These are phyloP conservation scores for Mycena rosella DNA, from an alignment of 768 basidiomycete species.

Conservation along the genomic window DNA sequence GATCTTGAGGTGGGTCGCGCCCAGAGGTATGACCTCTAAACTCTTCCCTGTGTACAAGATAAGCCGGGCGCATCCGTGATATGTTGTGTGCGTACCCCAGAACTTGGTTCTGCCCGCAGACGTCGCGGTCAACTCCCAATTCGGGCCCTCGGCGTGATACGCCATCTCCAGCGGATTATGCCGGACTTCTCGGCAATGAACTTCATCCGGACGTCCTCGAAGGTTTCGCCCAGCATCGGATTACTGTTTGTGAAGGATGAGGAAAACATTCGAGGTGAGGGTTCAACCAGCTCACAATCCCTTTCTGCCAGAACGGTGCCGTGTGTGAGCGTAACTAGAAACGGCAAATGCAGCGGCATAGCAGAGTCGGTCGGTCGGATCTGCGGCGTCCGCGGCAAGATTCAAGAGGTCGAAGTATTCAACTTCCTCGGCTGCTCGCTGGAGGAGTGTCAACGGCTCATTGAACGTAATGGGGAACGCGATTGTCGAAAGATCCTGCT, in stretches of 20 bases:
- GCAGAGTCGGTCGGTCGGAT: constrained; percentile 77
- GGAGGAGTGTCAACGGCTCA: constrained; percentile 86
- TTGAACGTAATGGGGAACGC: constrained; percentile 92
- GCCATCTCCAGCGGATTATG: constrained; percentile 90
- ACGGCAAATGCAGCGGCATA: constrained; percentile 89
- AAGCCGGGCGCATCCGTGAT: constrained; percentile 29
- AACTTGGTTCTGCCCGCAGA: constrained; percentile 91
- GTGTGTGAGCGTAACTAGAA: constrained; percentile 86
- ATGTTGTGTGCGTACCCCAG: constrained; percentile 71
- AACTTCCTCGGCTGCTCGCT: constrained; percentile 85
- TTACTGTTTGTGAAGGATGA: constrained; percentile 66
- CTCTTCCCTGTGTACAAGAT: constrained; percentile 75
- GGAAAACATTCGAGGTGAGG: constrained; percentile 13
- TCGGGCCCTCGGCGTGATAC: constrained; percentile 84
- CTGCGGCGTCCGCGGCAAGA: constrained; percentile 68
- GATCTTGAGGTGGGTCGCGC: constrained; percentile 75
- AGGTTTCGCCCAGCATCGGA: constrained; percentile 91
- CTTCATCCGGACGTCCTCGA: constrained; percentile 83
- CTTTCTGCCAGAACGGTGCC: constrained; percentile 84
- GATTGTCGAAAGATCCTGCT: constrained; percentile 84
- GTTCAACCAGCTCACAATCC: constrained; percentile 73
- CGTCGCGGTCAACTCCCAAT: constrained; percentile 82
- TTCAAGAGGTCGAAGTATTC: constrained; percentile 82
- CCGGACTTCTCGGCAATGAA: constrained; percentile 90
- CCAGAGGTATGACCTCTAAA: constrained; percentile 87